Evolutionary conservation across 1,139 yeast species (phyloP).

Genomic region (Lodderomyces theae): DNA sequence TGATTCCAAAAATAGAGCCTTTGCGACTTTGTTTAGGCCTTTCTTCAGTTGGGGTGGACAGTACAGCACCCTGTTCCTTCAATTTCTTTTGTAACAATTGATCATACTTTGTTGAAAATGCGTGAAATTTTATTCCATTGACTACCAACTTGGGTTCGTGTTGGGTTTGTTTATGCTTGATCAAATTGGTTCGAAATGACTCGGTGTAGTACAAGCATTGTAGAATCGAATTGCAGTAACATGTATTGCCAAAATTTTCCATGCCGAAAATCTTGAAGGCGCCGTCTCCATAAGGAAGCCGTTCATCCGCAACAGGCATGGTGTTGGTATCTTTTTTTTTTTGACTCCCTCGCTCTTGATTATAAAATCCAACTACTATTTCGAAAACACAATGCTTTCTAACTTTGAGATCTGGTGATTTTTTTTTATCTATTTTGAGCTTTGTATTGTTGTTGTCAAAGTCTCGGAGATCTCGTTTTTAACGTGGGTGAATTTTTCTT

Average conservation of each 20-base stretch:
- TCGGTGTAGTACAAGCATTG: conserved; percentile 82
- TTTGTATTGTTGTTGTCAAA: neutral
- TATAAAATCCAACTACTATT: too few relatives aligned
- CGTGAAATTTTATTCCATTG: conserved; percentile 45
- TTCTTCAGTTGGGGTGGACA: conserved; percentile 18
- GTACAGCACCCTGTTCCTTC: conserved; percentile 31
- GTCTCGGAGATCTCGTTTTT: neutral
- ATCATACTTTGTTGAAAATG: conserved; percentile 46
- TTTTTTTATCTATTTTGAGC: neutral
- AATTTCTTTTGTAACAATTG: conserved; percentile 36
- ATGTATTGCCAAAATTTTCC: conserved; percentile 94
- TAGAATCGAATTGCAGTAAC: conserved; percentile 89
- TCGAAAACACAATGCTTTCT: too few relatives aligned
- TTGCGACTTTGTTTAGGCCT: conserved; percentile 33
- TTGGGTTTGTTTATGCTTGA: conserved; percentile 28
- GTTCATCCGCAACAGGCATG: conserved; percentile 3
- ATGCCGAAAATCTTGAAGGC: conserved; percentile 79
- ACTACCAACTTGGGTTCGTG: conserved; percentile 41
- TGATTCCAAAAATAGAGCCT: conserved; percentile 43
- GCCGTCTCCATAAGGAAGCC: conserved; percentile 52
- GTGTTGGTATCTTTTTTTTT: neutral
- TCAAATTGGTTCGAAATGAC: conserved; percentile 60
- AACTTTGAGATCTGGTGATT: neutral
- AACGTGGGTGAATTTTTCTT: neutral
- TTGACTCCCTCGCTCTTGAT: too few relatives aligned